A percentile compares a stretch with the other conserved stretches of the same genome.
These are phyloP conservation scores for Sicyos edulis DNA, from an alignment of 306 rosid genomes.

Conservation along the genomic window DNA sequence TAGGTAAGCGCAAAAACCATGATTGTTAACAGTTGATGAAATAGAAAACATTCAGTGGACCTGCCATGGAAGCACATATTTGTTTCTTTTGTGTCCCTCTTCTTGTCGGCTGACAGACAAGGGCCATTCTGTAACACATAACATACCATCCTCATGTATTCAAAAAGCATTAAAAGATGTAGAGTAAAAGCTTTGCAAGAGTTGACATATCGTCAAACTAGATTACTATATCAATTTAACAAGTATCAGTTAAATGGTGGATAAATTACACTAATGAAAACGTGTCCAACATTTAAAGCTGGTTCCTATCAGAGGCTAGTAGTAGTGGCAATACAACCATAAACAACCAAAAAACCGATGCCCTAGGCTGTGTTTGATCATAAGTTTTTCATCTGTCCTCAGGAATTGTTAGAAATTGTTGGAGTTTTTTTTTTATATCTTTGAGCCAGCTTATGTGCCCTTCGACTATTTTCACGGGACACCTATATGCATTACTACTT, in stretches of 20 bases:
- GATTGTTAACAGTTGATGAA: constrained; percentile 6
- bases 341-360: background rate
- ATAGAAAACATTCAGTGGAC: background rate
- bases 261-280: background rate
- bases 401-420: background rate
- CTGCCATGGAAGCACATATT: constrained; percentile 15
- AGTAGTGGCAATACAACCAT: background rate
- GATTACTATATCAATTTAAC: constrained; percentile 4
- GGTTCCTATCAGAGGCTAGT: background rate
- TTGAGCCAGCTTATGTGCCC: too few species aligned
- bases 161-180: too few species aligned
- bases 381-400: background rate
- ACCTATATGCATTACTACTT: too few species aligned
- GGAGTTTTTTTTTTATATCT: too few species aligned
- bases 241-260: background rate
- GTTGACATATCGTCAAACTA: background rate
- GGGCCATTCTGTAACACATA: constrained; percentile 15
- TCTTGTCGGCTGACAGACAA: constrained; percentile 10
- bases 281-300: background rate
- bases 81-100: constrained; percentile 9
- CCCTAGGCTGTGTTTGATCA: background rate
- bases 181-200: background rate
- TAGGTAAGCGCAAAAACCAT: background rate
- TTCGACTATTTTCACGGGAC: too few species aligned
- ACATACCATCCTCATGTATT: background rate